Evolutionary conservation across 1,139 yeast genomes (phyloP).

Genomic region (Nakaseomyces sp.): DNA sequence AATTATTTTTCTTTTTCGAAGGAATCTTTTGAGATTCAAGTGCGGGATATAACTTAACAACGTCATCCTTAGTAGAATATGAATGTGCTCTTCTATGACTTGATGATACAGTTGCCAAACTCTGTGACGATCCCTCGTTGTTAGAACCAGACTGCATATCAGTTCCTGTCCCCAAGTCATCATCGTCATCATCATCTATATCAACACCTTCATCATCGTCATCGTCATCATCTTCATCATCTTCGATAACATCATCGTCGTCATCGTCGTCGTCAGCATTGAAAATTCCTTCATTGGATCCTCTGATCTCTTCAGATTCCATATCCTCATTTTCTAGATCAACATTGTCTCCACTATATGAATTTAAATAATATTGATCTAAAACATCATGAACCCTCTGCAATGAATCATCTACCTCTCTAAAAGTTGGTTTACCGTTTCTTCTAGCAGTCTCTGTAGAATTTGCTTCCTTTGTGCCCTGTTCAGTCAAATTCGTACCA

Average conservation of each 20-base stretch:
- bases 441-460: conserved; percentile 5
- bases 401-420: conserved; percentile 2
- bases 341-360: conserved; percentile 5
- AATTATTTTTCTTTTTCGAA: conserved; percentile 13
- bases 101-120: neutral
- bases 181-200: conserved; percentile 13
- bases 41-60: conserved; percentile 3
- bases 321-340: conserved; percentile 9
- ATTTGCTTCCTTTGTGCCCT: conserved; percentile 4
- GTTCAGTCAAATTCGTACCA: conserved; percentile 11
- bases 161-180: conserved; percentile 7
- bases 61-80: conserved; percentile 4
- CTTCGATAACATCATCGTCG: conserved; percentile 9
- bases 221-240: conserved; percentile 9
- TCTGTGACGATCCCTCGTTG: conserved; percentile 6
- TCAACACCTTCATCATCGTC: conserved; percentile 11
- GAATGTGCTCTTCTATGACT: conserved; percentile 5
- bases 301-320: neutral
- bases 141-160: conserved; percentile 9
- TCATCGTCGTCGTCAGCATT: conserved; percentile 7
- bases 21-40: neutral
- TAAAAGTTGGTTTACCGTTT: neutral
- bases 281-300: neutral
- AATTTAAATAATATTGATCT: conserved; percentile 3
- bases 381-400: conserved; percentile 6